Evolutionary conservation across 306 rosid genomes (phyloP), one percentile per base, ranked within the genome.

Genomic region (Sicyos baderoa): DNA sequence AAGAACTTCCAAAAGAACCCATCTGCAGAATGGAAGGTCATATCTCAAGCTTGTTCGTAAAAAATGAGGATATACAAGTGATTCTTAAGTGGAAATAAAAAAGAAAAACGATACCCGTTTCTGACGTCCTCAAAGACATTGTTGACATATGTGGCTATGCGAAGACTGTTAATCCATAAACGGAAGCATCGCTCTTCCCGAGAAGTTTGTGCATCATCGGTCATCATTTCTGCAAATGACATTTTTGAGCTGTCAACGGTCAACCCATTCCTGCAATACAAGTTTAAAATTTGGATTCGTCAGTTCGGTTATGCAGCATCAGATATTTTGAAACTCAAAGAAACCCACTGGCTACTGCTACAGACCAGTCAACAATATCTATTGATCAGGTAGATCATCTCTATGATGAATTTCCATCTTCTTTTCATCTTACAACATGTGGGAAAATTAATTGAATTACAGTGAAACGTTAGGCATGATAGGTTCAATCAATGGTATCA

Each of bases 171-270:
- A 70, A 94, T 90, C 99, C 99, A 94, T 73, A 94, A 79, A 73
- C 97, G 87, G 79, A 90, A 94, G 83, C 99, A 94, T 81, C 99
- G 84, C 83, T 94, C 99, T 78, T 90, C 99, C 50, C 97, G 86
- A 72, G 99, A 94, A 68, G 97, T 94, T 84, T 94, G 79, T 18
- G 80, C 95, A 85, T 93, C 99, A 74, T 93, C 96, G 7, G 96
- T 90, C 97, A 93, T 90, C 99, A 90, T 86, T 90, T 93, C 99
- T 70, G 99, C 97, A 79, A 85, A 88, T 58, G 90, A 82, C 88
- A 81, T 85, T 79, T 85, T 90, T 11, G 72, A 54, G 70, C 67
- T 81, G 73, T 94, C 97, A 56, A 62, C 96, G 42, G 86, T 81
- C 84, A 94, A 89, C 44, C 99, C 99, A 86, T 94, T 94, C 83